Conservation (phyloP, 352 stramenopile species). For the Phytophthora sp. region DNA sequence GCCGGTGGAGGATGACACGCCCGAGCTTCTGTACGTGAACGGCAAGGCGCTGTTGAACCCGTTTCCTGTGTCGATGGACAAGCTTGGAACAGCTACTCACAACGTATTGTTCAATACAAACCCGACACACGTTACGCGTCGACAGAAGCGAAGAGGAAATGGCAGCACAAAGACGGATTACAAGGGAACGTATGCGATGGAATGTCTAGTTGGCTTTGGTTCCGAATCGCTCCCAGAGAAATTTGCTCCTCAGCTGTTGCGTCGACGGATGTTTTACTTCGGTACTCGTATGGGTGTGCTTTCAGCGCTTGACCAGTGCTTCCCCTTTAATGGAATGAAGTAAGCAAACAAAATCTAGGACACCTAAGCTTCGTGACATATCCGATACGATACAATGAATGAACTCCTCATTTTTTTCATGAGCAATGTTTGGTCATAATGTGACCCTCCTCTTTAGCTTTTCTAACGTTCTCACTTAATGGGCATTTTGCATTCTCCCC, state of each 20-base stretch:
- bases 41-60: conserved; percentile 57
- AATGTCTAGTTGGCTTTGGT: conserved; percentile 60
- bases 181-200: conserved; percentile 32
- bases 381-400: too few species aligned
- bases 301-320: conserved; percentile 39
- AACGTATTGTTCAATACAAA: conserved; percentile 56
- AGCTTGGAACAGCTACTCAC: conserved; percentile 7
- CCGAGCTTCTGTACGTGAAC: conserved; percentile 58
- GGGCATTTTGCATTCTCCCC: too few species aligned
- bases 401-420: too few species aligned
- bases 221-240: conserved; percentile 37
- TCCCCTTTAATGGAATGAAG: conserved; percentile 29
- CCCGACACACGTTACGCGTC: conserved; percentile 55
- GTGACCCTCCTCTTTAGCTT: too few species aligned
- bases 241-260: conserved; percentile 41
- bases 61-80: conserved; percentile 35
- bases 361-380: too few species aligned
- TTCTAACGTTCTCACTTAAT: too few species aligned
- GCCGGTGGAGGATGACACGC: conserved; percentile 22
- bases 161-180: conserved; percentile 21
- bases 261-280: conserved; percentile 49
- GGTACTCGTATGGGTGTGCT: conserved; percentile 37
- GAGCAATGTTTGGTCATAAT: too few species aligned
- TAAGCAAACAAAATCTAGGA: too few species aligned
- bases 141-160: conserved; percentile 33